phyloP scores from a whole-genome alignment of 2,329 filamentous ascomycete genomes.

The Elsinoe ampelina region DNA sequence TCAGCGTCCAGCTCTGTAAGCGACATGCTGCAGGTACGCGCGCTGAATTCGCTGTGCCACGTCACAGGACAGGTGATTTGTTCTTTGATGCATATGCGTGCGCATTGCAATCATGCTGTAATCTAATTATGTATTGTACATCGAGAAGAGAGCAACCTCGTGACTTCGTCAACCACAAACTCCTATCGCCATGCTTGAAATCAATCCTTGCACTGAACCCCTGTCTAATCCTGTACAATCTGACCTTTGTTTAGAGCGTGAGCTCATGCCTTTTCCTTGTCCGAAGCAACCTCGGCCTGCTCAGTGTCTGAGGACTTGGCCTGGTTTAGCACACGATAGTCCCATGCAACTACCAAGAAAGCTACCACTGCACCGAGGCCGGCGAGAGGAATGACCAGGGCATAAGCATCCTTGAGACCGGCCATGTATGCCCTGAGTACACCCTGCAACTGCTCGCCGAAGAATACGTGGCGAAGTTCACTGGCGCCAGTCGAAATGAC shows the following conservation, averaged over 20 bases:
- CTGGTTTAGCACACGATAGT: conserved; percentile 13
- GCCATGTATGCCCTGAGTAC: conserved; percentile 30
- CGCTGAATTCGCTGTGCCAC: neutral
- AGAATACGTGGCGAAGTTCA: conserved; percentile 31
- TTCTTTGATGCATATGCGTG: neutral
- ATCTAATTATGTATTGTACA: conserved; percentile 4
- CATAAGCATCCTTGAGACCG: conserved; percentile 23
- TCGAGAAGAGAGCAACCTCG: neutral
- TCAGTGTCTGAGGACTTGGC: conserved; percentile 4
- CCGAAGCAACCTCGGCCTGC: neutral
- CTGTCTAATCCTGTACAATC: neutral
- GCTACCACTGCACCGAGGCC: conserved; percentile 12
- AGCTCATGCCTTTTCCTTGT: conserved; percentile 6
- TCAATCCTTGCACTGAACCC: neutral
- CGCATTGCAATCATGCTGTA: neutral
- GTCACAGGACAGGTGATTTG: neutral
- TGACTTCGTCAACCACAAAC: neutral
- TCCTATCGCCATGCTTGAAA: neutral
- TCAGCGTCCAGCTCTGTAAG: neutral
- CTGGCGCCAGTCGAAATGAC: conserved; percentile 38
- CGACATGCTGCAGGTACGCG: neutral
- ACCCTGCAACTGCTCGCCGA: conserved; percentile 21
- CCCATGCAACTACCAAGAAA: neutral
- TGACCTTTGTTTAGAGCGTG: neutral
- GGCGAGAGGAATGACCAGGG: conserved; percentile 18